A percentile compares a stretch with the other conserved stretches of the same genome.
Evolutionary conservation across 2,329 filamentous ascomycete species (phyloP).

Genomic region (Arthrobotrys entomopaga): DNA sequence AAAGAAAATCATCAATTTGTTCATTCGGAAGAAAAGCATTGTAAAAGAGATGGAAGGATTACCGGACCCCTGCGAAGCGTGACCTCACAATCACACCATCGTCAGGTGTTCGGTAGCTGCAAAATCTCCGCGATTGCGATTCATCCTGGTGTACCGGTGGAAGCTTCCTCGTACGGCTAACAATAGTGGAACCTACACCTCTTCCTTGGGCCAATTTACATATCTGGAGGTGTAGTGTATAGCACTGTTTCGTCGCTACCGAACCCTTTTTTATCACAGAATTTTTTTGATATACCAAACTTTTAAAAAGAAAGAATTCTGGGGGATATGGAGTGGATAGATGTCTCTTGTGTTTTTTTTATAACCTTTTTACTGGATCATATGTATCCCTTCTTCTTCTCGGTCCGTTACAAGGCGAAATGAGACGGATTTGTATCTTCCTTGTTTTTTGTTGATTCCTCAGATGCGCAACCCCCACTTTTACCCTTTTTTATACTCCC

Average conservation of each 20-base stretch:
- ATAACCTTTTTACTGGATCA: conserved; percentile 39
- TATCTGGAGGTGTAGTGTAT: conserved; percentile 43
- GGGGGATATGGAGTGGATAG: conserved; percentile 26
- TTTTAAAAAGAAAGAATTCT: conserved; percentile 1
- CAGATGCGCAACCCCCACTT: conserved; percentile 35
- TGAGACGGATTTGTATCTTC: conserved; percentile 46
- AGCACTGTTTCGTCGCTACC: conserved; percentile 32
- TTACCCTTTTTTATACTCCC: conserved; percentile 5
- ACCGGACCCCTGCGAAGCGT: not conserved
- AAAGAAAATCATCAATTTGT: conserved; percentile 19
- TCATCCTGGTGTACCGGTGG: conserved; percentile 33
- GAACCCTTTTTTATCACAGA: conserved; percentile 29
- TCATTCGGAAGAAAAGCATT: not conserved
- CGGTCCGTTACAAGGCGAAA: conserved; percentile 26
- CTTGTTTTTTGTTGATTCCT: conserved; percentile 41
- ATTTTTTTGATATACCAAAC: conserved; percentile 9
- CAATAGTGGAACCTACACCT: conserved; percentile 55
- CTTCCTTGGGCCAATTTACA: conserved; percentile 6
- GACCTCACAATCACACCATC: conserved; percentile 2
- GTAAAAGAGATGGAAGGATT: not conserved
- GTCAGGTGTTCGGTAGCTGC: not conserved
- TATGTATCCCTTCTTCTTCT: conserved; percentile 44
- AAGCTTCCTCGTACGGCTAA: conserved; percentile 53
- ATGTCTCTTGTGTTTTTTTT: not conserved
- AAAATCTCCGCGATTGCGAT: conserved; percentile 20